Conservation (phyloP, 2,329 filamentous ascomycete species). For the Claviceps africana region DNA sequence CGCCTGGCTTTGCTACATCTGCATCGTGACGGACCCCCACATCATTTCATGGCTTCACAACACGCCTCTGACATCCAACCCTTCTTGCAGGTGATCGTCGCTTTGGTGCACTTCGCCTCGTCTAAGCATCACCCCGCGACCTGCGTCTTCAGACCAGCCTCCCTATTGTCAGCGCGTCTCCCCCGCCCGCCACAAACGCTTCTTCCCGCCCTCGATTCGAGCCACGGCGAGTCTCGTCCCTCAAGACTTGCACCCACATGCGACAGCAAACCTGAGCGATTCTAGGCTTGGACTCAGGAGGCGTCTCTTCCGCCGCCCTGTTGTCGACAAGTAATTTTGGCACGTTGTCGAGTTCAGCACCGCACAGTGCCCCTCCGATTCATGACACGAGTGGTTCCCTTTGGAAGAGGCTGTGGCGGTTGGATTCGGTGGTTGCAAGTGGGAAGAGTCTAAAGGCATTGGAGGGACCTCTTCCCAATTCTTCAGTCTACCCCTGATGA, state of each 20-base stretch:
- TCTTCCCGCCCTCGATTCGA: background rate
- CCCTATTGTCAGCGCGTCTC: background rate
- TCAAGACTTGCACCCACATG: conserved; percentile 11
- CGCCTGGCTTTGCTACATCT: background rate
- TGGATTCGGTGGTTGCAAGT: conserved; percentile 9
- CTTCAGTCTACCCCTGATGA: conserved; percentile 29
- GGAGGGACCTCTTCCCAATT: conserved; percentile 21
- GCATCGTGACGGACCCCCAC: conserved; percentile 1
- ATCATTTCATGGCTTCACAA: background rate
- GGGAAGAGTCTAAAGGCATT: conserved; percentile 18
- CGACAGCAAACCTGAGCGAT: conserved; percentile 18
- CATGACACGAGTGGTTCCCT: conserved; percentile 14
- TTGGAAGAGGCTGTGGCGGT: conserved; percentile 8
- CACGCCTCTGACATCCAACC: background rate
- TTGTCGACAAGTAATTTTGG: conserved; percentile 11
- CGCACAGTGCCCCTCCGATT: conserved; percentile 12
- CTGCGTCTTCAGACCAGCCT: background rate
- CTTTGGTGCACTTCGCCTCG: background rate
- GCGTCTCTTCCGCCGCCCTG: conserved; percentile 16
- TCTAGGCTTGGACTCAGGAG: conserved; percentile 17
- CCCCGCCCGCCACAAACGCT: background rate
- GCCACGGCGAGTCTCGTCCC: background rate
- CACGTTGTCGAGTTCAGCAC: conserved; percentile 11
- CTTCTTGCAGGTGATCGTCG: background rate
- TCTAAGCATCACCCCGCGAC: background rate